Percentiles rank a stretch among this genome's conserved stretches.
Conservation (phyloP, 164 flowering plant species). For the Liquidambar formosana region DNA sequence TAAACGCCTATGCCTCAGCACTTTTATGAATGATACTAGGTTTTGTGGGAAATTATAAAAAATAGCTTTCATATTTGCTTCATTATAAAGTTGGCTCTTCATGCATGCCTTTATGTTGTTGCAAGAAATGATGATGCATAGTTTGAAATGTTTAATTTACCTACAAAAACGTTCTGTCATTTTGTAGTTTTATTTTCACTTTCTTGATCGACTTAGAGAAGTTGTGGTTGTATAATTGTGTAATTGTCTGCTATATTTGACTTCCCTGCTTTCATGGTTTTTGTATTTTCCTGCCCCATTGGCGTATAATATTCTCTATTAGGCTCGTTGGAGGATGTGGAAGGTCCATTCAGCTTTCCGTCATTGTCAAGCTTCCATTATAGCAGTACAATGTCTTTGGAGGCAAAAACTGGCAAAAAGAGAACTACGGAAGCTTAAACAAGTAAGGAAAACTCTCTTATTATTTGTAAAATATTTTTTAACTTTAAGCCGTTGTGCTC, state of each 20-base stretch:
- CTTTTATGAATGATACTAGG: no score
- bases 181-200: no score
- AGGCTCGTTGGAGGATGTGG: slow-evolving; percentile 88
- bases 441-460: slow-evolving; percentile 35
- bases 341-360: slow-evolving; percentile 50
- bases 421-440: slow-evolving; percentile 72
- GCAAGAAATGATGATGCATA: no score
- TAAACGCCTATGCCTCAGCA: slow-evolving; percentile 10
- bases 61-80: no score
- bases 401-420: slow-evolving; percentile 79
- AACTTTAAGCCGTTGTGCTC: neutral
- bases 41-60: no score
- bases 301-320: neutral
- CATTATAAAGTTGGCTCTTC: no score
- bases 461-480: neutral
- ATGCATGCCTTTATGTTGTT: no score
- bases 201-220: no score
- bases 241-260: neutral
- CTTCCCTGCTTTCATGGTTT: neutral
- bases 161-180: no score
- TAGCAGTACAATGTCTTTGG: slow-evolving; percentile 89
- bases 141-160: no score
- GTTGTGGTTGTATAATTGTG: neutral
- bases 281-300: neutral
- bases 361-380: slow-evolving; percentile 47